Evolutionary conservation across 129 eudicot genomes (phyloP).

Genomic region (Chrysanthemum seticuspe): DNA sequence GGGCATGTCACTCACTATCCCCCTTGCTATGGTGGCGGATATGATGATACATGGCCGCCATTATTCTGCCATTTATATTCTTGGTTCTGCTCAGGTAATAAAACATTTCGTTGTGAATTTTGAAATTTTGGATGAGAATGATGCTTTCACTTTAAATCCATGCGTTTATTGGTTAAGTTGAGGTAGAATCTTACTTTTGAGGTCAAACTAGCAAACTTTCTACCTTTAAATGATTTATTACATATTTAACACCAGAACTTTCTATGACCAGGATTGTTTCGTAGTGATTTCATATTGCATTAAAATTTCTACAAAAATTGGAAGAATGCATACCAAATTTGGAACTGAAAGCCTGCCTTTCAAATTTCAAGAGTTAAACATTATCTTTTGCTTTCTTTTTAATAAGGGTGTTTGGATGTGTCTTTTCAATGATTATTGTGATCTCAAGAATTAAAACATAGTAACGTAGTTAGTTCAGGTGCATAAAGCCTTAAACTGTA

Average conservation of each 20-base stretch:
- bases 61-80: conserved; percentile 90
- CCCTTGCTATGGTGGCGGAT: conserved; percentile 98
- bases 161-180: not conserved
- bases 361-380: too few relatives aligned
- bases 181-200: conserved; percentile 5
- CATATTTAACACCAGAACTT: conserved; percentile 15
- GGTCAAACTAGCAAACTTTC: conserved; percentile 1
- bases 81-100: conserved; percentile 91
- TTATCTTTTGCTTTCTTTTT: too few relatives aligned
- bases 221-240: not conserved
- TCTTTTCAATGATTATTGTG: too few relatives aligned
- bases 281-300: not conserved
- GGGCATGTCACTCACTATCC: conserved; percentile 97
- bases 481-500: too few relatives aligned
- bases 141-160: not conserved
- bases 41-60: conserved; percentile 98
- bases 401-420: too few relatives aligned
- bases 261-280: not conserved
- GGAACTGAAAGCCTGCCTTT: too few relatives aligned
- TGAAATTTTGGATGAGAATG: not conserved
- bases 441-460: too few relatives aligned
- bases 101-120: not conserved
- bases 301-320: too few relatives aligned
- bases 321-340: too few relatives aligned
- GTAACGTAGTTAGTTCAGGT: too few relatives aligned